Conservation (phyloP, 2,329 filamentous ascomycete genomes). For the Colletotrichum euphorbiae region DNA sequence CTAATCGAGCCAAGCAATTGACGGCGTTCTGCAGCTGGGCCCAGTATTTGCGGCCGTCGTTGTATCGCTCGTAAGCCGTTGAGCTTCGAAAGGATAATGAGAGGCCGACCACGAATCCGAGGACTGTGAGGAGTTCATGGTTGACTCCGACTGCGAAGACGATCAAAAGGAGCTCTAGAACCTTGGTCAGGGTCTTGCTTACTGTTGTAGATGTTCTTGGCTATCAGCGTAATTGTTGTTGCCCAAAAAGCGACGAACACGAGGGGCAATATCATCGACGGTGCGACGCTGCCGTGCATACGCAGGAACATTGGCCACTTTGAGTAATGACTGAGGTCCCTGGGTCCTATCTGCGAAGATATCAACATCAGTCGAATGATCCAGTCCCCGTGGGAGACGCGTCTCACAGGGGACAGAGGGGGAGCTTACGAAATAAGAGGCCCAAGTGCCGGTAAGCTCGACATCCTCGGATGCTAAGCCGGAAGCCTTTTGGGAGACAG, state of each 20-base stretch:
- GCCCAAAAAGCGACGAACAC: not conserved
- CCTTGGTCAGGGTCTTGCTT: not conserved
- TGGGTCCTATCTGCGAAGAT: too few species aligned
- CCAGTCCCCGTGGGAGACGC: too few species aligned
- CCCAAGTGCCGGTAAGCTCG: too few species aligned
- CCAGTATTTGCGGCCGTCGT: constrained; percentile 68
- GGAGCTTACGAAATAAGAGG: too few species aligned
- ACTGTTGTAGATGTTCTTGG: not conserved
- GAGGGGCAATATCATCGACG: not conserved
- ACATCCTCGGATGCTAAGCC: too few species aligned
- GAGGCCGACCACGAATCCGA: constrained; percentile 86
- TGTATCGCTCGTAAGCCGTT: constrained; percentile 80
- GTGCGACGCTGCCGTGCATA: not conserved
- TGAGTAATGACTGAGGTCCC: too few species aligned
- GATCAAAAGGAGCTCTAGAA: not conserved
- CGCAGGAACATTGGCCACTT: not conserved
- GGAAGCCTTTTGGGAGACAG: too few species aligned
- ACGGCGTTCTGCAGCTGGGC: constrained; percentile 57
- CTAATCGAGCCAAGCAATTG: constrained; percentile 66
- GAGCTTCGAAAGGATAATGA: constrained; percentile 82
- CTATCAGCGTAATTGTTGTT: not conserved
- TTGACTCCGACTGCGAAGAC: not conserved
- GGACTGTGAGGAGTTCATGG: constrained; percentile 80
- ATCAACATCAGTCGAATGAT: too few species aligned
- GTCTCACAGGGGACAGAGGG: too few species aligned